phyloP scores from a whole-genome alignment of 1,284 basidiomycete species.

The Rhizopogon hawkerae region DNA sequence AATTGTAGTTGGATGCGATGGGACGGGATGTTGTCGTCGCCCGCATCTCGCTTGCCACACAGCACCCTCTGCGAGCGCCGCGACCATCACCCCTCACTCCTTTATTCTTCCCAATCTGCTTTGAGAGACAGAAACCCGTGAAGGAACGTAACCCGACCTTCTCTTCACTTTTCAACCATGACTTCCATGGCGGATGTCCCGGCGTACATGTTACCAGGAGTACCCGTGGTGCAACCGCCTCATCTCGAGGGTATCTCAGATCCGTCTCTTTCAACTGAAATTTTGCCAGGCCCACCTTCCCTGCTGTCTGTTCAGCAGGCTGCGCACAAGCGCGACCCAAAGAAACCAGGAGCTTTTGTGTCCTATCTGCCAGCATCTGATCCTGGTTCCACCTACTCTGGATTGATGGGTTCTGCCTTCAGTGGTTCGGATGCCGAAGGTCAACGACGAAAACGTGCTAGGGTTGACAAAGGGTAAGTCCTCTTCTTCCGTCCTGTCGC shows the following conservation, averaged over 20 bases:
- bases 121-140: background rate
- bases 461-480: conserved; percentile 63
- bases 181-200: conserved; percentile 61
- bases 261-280: conserved; percentile 69
- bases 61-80: conserved; percentile 17
- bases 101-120: conserved; percentile 5
- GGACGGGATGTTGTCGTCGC: conserved; percentile 9
- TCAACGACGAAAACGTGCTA: conserved; percentile 60
- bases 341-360: conserved; percentile 53
- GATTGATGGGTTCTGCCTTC: conserved; percentile 55
- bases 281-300: conserved; percentile 73
- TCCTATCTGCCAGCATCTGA: conserved; percentile 74
- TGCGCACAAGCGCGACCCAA: conserved; percentile 62
- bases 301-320: conserved; percentile 58
- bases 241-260: conserved; percentile 64
- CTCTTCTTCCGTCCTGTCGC: conserved; percentile 12
- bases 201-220: conserved; percentile 57
- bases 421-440: conserved; percentile 51
- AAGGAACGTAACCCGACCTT: conserved; percentile 8
- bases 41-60: conserved; percentile 18
- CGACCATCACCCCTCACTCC: conserved; percentile 12
- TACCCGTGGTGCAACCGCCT: conserved; percentile 60
- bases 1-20: conserved; percentile 18
- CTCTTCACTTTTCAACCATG: conserved; percentile 34
- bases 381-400: conserved; percentile 75